Evolutionary conservation across 306 rosid genomes (phyloP), one percentile per base, ranked within the genome.

Genomic region (Neltuma alba): DNA sequence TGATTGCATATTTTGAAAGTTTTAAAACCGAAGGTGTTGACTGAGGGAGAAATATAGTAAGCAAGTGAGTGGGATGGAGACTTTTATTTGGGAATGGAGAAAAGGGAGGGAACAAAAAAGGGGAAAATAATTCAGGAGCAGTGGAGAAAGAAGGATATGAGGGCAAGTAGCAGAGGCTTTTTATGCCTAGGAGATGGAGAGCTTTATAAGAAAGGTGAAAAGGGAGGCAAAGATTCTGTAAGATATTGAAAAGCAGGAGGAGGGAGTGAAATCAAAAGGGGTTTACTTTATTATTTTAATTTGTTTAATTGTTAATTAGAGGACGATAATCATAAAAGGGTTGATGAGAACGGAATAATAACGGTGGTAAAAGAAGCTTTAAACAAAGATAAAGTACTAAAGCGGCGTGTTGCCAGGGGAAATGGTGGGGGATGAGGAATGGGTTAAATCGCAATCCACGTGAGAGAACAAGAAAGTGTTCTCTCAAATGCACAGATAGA

Each of bases 1-100:
- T 78, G 92, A 80, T 74, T 75, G 80, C 91, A 91, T 86, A 25
- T 65, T 83, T 76, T 62, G 40, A 7, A 44, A 44, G 15, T 30
- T 73, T 54, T 12, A 2, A 5, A 20, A 67, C 20, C n/a, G 60
- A 7, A 12, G 3, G 21, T 25, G 40, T 44, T 61, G 80, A 66
- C 52, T 25, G 78, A 23, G 52, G 44, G 7, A 33, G 23, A 37
- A 50, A 36, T 37, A 2, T 34, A 36, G 13, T 45, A 25, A 12
- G 40, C 41, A 44, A 74, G 69, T 60, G 50, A 75, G 50, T 55
- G 37, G 58, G 62, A 11, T 79, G 31, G 6, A 0, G 75, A 40
- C 57, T 47, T 68, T 68, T 70, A 77, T 54, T 67, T 62, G 85
- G 81, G 74, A 55, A 21, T 62, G 73, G 82, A 79, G 87, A 75